Base-by-base conservation (phyloP, 2,329 filamentous ascomycete genomes). In the Fonsecaea pedrosoi region DNA sequence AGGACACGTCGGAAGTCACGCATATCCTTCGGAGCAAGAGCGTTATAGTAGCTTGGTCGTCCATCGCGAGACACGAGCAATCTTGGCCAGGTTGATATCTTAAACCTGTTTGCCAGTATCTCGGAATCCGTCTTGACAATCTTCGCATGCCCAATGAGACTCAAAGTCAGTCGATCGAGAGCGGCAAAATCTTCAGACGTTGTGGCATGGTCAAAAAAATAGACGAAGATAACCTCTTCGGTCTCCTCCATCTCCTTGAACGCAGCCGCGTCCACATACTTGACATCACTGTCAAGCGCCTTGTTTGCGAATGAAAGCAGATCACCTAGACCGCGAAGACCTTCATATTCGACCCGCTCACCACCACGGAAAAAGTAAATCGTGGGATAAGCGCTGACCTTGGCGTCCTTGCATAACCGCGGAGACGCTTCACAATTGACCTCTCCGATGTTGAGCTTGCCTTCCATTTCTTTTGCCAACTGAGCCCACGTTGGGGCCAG, bases 121-220 rank as follows among this genome's bases (percentile, higher is more conserved):
- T 87, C 84, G 75, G 95, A 93, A 69, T 90, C 89, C 1, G 94
- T 97, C 84, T 96, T 97, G 73, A 98, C 94, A 60, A 99, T 83
- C 77, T 92, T 95, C 34, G 92, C 95, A 75, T 92, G 93, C 37
- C 94, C 95, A 67, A 99, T 92, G 65, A 99, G 85, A 77, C 89
- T 94, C 62, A 98, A 84, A 15, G 92, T 92, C 37, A 99, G 82
- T 45, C 93, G 89, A 70, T 98, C 92, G 53, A 99, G 83, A 25
- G 94, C 94, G 73, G 86, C 84, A 75, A 99, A 97, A 76, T 99
- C 95, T 79, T 99, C 95, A 53, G 85, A 89, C 0, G 93, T 96
- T 1, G 94, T 97, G 12, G 95, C 95, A 73, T 96, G 89, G 76
- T 99, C 95, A 79, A 97, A 99, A 79, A 98, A 96, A 82, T 98